Evolutionary conservation across 495 filamentous ascomycete genomes (phyloP), one percentile per base, ranked within the genome.

Genomic region (Melanomma pulvis-pyrius): DNA sequence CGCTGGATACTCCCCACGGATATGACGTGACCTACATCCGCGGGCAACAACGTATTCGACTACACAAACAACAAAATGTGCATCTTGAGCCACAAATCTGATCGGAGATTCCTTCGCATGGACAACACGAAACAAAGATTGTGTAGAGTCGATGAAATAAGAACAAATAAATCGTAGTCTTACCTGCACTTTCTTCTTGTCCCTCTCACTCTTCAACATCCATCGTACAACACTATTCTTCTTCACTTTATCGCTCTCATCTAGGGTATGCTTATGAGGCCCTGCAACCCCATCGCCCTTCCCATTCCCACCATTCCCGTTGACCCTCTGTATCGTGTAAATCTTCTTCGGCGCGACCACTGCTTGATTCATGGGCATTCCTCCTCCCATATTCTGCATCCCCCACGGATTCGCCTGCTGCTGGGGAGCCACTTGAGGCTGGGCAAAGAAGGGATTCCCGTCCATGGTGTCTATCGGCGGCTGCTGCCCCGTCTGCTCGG

Each of bases 161-260:
- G 39, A 44, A 44, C 56, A 11, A 52, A 34, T 28, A 34, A 12
- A 44, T 24, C 0, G 24, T 28, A 22, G 29, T 81, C 85, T 80
- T 79, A 92, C 90, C 82, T 86, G 78, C 13, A 74, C 75, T 73
- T 86, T 90, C 77, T 87, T 89, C 69, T 82, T 82, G 47, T 89
- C 87, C 73, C 88, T 90, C 64, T 86, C 86, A 59, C 83, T 81
- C 75, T 87, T 88, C 52, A 89, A 73, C 46, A 89, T 71, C 72
- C 81, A 83, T 65, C 92, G 82, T 69, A 88, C 82, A 3, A 93
- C 86, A 71, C 86, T 92, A 67, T 90, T 92, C 78, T 91, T 93
- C 79, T 96, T 96, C 26, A 94, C 88, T 51, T 86, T 84, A 74
- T 96, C 92, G 67, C 90, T 93, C 66, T 90, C 90, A 57, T 86